Conservation (phyloP, 257 asterid species). For the Rauvolfia tetraphylla region DNA sequence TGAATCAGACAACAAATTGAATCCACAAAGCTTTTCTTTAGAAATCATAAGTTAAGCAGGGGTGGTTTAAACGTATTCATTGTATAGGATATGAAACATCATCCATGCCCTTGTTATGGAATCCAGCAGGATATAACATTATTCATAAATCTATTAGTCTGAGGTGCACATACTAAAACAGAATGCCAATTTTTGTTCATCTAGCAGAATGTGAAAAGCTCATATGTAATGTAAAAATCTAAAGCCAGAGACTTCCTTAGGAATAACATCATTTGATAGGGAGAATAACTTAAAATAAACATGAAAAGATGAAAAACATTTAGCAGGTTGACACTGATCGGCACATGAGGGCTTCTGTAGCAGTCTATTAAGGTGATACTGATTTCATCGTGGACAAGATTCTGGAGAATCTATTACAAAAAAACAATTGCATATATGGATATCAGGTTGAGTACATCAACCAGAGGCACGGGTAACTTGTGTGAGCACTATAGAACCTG, state of each 20-base stretch:
- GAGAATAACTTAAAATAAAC: neutral
- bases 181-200: neutral
- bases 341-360: too few species aligned
- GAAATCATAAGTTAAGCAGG: neutral
- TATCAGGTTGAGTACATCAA: neutral
- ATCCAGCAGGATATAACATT: neutral
- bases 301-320: neutral
- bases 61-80: neutral
- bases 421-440: neutral
- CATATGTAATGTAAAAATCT: neutral
- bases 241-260: neutral
- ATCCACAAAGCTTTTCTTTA: neutral
- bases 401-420: too few species aligned
- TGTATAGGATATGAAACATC: neutral
- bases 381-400: neutral
- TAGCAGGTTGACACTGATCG: neutral
- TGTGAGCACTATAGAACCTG: neutral
- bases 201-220: neutral
- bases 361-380: neutral
- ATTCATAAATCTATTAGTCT: neutral
- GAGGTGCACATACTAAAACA: neutral
- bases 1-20: neutral
- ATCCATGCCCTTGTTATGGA: neutral
- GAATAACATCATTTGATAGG: neutral
- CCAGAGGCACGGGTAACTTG: neutral